Percentiles rank a stretch among this genome's conserved stretches.
These are phyloP conservation scores for Auricularia sp. DNA, from an alignment of 768 basidiomycete genomes.

Conservation along the genomic window DNA sequence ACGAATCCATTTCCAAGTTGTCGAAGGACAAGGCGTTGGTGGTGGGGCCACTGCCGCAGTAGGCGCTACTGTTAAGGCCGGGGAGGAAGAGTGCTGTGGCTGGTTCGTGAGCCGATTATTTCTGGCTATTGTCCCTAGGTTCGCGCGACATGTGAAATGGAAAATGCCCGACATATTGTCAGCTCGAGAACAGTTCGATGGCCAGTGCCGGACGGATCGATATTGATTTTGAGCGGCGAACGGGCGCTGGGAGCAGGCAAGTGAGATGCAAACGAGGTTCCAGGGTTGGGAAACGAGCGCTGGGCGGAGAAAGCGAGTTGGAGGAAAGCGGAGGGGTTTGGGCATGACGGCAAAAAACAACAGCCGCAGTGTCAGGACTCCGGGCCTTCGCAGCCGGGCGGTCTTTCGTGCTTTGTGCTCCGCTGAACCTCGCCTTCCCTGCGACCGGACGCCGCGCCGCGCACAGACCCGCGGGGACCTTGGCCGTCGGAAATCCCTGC, in stretches of 20 bases:
- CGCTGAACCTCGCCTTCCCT: no score
- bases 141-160: neutral
- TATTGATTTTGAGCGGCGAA: neutral
- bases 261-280: no score
- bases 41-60: constrained; percentile 20
- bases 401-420: no score
- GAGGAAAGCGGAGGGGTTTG: no score
- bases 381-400: no score
- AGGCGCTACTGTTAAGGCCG: neutral
- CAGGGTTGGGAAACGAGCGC: no score
- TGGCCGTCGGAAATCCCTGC: neutral
- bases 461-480: neutral
- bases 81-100: neutral
- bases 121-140: neutral
- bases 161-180: neutral
- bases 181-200: neutral
- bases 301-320: no score
- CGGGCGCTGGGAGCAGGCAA: no score
- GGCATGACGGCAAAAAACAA: no score
- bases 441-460: neutral
- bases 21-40: constrained; percentile 42
- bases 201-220: neutral
- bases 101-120: neutral
- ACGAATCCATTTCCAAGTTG: constrained; percentile 38
- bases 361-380: no score